These are phyloP conservation scores for Ganoderma lingzhi DNA, from an alignment of 1,284 basidiomycete species.

Conservation along the genomic window DNA sequence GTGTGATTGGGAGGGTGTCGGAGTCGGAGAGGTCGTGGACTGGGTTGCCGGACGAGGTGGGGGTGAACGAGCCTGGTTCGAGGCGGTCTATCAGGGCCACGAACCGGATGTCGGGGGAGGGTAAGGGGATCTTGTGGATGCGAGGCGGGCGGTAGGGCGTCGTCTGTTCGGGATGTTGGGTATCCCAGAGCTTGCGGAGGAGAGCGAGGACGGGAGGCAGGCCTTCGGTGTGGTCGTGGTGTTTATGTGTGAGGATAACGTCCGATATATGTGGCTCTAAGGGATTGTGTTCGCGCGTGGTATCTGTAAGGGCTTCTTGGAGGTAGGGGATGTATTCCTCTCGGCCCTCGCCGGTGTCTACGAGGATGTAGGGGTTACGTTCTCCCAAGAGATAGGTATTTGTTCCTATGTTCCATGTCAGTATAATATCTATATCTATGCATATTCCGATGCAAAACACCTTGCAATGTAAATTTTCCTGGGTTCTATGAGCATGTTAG, in stretches of 20 bases:
- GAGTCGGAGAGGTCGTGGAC: slow-evolving; percentile 67
- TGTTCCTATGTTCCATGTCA: slow-evolving; percentile 61
- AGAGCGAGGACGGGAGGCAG: slow-evolving; percentile 76
- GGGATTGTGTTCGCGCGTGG: slow-evolving; percentile 42
- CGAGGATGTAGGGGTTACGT: slow-evolving; percentile 75
- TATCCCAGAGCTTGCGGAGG: slow-evolving; percentile 67
- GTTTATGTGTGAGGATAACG: slow-evolving; percentile 92
- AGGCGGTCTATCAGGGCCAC: slow-evolving; percentile 53
- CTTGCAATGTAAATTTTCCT: slow-evolving; percentile 91
- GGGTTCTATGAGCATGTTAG: slow-evolving; percentile 69
- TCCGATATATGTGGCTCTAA: slow-evolving; percentile 71
- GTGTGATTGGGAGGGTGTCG: slow-evolving; percentile 54
- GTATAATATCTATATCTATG: background rate
- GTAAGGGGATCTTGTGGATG: slow-evolving; percentile 73
- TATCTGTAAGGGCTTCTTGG: slow-evolving; percentile 59
- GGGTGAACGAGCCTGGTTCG: slow-evolving; percentile 52
- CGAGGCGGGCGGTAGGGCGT: slow-evolving; percentile 66
- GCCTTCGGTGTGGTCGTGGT: slow-evolving; percentile 88
- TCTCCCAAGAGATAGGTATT: slow-evolving; percentile 91
- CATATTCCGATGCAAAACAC: slow-evolving; percentile 43
- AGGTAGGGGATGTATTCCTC: slow-evolving; percentile 76
- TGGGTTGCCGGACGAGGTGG: slow-evolving; percentile 47
- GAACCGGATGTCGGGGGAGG: slow-evolving; percentile 42
- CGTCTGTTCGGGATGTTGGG: slow-evolving; percentile 46
- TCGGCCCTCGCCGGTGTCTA: slow-evolving; percentile 91